phyloP scores from a whole-genome alignment of 2,329 filamentous ascomycete genomes.

The Aspergillus sp. region DNA sequence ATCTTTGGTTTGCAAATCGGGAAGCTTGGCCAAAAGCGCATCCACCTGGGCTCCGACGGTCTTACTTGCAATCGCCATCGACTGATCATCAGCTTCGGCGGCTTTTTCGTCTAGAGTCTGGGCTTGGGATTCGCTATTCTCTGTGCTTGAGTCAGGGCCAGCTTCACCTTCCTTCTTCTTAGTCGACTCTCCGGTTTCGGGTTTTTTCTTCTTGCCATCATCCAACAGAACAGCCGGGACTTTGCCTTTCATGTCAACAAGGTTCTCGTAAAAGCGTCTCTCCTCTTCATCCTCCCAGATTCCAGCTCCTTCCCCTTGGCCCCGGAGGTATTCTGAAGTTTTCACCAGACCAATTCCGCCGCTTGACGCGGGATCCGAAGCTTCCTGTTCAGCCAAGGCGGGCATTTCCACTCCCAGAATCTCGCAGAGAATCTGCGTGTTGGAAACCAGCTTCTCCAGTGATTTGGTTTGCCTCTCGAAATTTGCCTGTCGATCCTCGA shows the following conservation, averaged over 20 bases:
- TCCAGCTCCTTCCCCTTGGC: constrained; percentile 83
- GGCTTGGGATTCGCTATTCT: constrained; percentile 35
- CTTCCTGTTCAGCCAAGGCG: constrained; percentile 80
- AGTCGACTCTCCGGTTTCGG: constrained; percentile 75
- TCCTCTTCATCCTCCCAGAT: constrained; percentile 99
- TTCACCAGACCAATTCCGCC: constrained; percentile 91
- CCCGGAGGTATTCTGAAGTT: constrained; percentile 86
- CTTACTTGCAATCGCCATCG: constrained; percentile 94
- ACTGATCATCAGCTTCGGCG: constrained; percentile 71
- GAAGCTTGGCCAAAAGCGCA: constrained; percentile 80
- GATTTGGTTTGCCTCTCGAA: constrained; percentile 92
- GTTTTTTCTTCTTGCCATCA: constrained; percentile 91
- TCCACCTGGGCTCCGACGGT: constrained; percentile 97
- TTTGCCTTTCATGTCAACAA: constrained; percentile 92
- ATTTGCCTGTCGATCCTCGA: constrained; percentile 93
- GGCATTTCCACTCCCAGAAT: constrained; percentile 90
- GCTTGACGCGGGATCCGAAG: constrained; percentile 63
- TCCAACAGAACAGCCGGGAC: constrained; percentile 92
- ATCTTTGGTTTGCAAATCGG: constrained; percentile 89
- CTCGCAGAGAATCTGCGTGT: constrained; percentile 88
- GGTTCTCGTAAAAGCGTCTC: constrained; percentile 94
- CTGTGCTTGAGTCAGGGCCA: constrained; percentile 45
- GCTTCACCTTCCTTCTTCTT: constrained; percentile 68
- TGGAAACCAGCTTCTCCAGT: constrained; percentile 85
- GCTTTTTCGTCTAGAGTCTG: constrained; percentile 51